Conservation (phyloP, 768 basidiomycete genomes). For the Phanerochaete sordida region DNA sequence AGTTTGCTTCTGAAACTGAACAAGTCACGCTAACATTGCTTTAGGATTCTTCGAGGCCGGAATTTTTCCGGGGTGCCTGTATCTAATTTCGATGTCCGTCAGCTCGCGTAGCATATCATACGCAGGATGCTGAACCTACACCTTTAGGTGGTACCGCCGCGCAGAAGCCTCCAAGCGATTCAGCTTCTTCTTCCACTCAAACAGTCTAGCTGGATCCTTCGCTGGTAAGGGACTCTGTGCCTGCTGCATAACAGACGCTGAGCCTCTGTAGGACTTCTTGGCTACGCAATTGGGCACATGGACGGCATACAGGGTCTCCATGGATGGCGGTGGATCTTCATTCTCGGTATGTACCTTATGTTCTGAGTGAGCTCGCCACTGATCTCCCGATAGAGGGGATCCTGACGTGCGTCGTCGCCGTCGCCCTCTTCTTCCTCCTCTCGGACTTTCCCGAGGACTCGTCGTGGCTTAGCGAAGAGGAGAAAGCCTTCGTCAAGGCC, state of each 20-base stretch:
- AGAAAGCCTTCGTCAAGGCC: constrained; percentile 27
- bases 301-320: constrained; percentile 25
- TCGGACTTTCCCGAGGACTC: constrained; percentile 30
- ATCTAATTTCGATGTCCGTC: constrained; percentile 27
- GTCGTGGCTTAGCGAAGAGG: constrained; percentile 28
- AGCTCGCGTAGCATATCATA: background rate
- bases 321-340: constrained; percentile 33
- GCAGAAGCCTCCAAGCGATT: constrained; percentile 32
- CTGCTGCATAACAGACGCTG: background rate
- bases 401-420: constrained; percentile 31
- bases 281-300: constrained; percentile 31
- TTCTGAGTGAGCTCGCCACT: background rate
- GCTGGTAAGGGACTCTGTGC: constrained; percentile 18
- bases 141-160: constrained; percentile 36
- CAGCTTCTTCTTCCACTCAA: constrained; percentile 36
- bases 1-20: no score
- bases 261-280: constrained; percentile 16
- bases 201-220: constrained; percentile 37
- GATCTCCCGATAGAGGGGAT: constrained; percentile 26
- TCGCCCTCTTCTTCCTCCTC: constrained; percentile 30
- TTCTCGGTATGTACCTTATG: constrained; percentile 18
- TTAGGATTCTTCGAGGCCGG: constrained; percentile 24
- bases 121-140: background rate
- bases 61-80: constrained; percentile 29
- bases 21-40: background rate